Evolutionary conservation across 2,329 filamentous ascomycete genomes (phyloP).

Genomic region (Cephalotrichum gorgonifer): DNA sequence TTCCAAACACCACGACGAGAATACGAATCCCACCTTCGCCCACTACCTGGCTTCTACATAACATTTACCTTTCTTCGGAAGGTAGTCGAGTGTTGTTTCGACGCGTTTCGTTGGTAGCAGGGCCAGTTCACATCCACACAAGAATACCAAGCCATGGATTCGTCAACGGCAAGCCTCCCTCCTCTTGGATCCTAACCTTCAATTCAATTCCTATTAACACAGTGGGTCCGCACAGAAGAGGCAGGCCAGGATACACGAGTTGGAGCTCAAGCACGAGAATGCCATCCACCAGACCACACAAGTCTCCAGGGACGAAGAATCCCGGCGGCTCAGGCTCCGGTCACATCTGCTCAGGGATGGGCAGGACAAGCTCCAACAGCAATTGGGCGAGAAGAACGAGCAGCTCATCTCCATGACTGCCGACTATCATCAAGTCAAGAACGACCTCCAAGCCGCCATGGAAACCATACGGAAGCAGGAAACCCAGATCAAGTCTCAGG

Average conservation of each 20-base stretch:
- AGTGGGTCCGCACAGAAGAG: constrained; percentile 10
- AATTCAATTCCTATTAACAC: constrained; percentile 7
- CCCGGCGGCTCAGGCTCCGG: constrained; percentile 58
- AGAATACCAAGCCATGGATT: constrained; percentile 14
- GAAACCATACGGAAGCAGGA: constrained; percentile 34
- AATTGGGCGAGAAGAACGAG: constrained; percentile 49
- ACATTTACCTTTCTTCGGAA: constrained; percentile 11
- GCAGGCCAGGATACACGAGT: constrained; percentile 29
- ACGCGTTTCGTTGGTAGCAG: constrained; percentile 8
- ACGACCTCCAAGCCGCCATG: constrained; percentile 31
- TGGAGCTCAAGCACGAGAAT: constrained; percentile 63
- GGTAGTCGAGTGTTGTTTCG: background rate
- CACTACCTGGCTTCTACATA: constrained; percentile 14
- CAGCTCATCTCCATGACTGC: constrained; percentile 39
- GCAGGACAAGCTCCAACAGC: constrained; percentile 55
- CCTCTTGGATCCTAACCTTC: constrained; percentile 12
- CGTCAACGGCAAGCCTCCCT: constrained; percentile 16
- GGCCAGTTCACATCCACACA: constrained; percentile 12
- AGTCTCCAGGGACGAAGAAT: constrained; percentile 64
- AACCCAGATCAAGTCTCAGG: constrained; percentile 35
- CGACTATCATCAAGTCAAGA: constrained; percentile 26
- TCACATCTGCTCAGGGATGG: constrained; percentile 66
- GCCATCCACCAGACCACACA: constrained; percentile 54
- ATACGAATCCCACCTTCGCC: background rate
- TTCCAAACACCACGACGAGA: too few species aligned